phyloP scores from a whole-genome alignment of 768 basidiomycete species.

The Lactarius psammicola region DNA sequence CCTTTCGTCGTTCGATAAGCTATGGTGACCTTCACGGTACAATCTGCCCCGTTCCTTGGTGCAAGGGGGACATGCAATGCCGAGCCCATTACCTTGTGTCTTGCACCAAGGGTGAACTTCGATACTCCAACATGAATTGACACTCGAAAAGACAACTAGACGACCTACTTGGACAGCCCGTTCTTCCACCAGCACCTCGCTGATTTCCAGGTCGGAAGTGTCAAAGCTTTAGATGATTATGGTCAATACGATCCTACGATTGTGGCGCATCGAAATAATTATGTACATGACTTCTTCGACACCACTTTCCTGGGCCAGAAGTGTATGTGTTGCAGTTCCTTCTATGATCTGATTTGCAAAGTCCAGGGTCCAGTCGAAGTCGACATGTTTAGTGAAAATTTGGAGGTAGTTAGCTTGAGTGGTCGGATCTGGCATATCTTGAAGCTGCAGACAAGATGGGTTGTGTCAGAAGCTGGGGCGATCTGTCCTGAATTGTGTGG shows the following conservation, averaged over 20 bases:
- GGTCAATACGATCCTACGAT: neutral
- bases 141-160: neutral
- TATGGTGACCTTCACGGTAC: constrained; percentile 42
- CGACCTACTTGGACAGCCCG: constrained; percentile 45
- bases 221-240: constrained; percentile 55
- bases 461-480: neutral
- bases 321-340: constrained; percentile 63
- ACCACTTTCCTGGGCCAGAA: constrained; percentile 52
- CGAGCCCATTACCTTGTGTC: constrained; percentile 43
- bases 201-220: constrained; percentile 64
- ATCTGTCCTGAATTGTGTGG: neutral
- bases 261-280: constrained; percentile 29
- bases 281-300: constrained; percentile 59
- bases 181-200: constrained; percentile 52
- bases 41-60: constrained; percentile 29
- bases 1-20: constrained; percentile 45
- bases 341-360: constrained; percentile 58
- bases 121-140: neutral
- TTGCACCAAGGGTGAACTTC: constrained; percentile 35
- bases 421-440: constrained; percentile 52
- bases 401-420: constrained; percentile 79
- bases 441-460: neutral
- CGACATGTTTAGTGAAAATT: constrained; percentile 62
- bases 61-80: constrained; percentile 40
- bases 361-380: constrained; percentile 78